Conservation (phyloP, 2,329 filamentous ascomycete genomes). For the Trichoderma sp. region DNA sequence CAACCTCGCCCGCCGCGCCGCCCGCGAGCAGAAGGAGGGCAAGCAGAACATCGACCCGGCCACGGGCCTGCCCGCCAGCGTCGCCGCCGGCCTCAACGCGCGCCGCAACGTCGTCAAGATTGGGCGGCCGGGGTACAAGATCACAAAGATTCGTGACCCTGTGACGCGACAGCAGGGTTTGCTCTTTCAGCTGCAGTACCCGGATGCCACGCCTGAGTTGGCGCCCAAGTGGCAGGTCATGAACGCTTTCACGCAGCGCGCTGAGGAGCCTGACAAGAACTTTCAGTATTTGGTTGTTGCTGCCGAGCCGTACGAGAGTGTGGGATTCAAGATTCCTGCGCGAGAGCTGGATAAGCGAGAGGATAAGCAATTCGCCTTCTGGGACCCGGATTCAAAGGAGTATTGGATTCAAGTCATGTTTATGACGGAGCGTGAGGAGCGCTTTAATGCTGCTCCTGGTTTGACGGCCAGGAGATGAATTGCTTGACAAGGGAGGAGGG, state of each 20-base stretch:
- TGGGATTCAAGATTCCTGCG: constrained; percentile 92
- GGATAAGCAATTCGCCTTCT: constrained; percentile 90
- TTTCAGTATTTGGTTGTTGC: constrained; percentile 95
- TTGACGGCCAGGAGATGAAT: constrained; percentile 50
- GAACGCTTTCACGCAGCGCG: constrained; percentile 94
- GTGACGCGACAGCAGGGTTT: constrained; percentile 85
- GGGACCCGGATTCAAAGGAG: constrained; percentile 92
- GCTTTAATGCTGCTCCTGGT: constrained; percentile 69
- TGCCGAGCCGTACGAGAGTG: constrained; percentile 97
- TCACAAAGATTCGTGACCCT: constrained; percentile 91
- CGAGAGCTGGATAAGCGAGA: constrained; percentile 89
- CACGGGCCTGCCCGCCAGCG: constrained; percentile 70
- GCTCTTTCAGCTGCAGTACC: constrained; percentile 95
- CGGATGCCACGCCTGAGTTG: constrained; percentile 77
- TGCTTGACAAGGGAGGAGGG: background rate
- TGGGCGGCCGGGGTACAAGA: constrained; percentile 93
- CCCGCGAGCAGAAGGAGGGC: constrained; percentile 91
- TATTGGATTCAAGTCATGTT: constrained; percentile 98
- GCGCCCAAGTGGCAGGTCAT: constrained; percentile 90
- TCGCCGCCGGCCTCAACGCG: constrained; percentile 68
- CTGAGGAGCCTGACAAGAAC: constrained; percentile 91
- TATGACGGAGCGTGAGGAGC: constrained; percentile 95
- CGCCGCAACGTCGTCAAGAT: constrained; percentile 90
- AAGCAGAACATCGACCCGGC: constrained; percentile 68
- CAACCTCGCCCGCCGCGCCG: constrained; percentile 91